Base-by-base conservation (phyloP, 805 yeast genomes). In the Zygotorulaspora florentina region DNA sequence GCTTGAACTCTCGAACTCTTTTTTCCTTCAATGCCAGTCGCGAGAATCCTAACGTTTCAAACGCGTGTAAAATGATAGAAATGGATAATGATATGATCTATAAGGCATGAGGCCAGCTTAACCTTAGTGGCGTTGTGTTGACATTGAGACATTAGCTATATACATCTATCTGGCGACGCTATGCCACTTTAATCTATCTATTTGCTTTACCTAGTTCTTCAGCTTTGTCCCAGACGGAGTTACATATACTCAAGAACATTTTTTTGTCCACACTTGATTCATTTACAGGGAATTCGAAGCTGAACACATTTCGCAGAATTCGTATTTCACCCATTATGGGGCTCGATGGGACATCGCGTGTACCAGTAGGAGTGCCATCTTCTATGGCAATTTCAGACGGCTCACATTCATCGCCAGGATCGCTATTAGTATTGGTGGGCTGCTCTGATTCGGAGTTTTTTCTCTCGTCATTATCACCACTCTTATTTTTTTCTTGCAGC, bases 181-280 rank as follows among this genome's bases (percentile, higher is more conserved):
- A 20, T 7, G 25, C 7, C 7, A 20, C 25, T 20, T 5, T 20
- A 4, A 17, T 28, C 39, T 29, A 39, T 30, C 40, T 35, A 30
- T 27, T 30, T 18, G 27, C 34, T 20, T 43, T 37, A 13, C 40
- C 36, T 18, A 57, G 37, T 13, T 39, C 50, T 17, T 45, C 43
- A 2, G 61, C 51, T 31, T 62, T 66, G 39, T 59, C 60, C 67
- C 67, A 64, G n/a, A 64, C 55, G 45, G 59, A 61, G 45, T 58
- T 61, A 47, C 68, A 64, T 15, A 62, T 61, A 41, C 60, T 59
- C 52, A 64, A 48, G 41, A 62, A 64, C 57, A 61, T 57, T 42
- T 58, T 64, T 47, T 62, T 61, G 47, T 64, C 64, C 4, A 58
- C 42, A 8, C 46, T 42, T 10, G 55, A 45, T n/a, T 51, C 47